A percentile compares a stretch with the other conserved stretches of the same genome.
Conservation (phyloP, 257 asterid species). For the Solanum chiquidenum region DNA sequence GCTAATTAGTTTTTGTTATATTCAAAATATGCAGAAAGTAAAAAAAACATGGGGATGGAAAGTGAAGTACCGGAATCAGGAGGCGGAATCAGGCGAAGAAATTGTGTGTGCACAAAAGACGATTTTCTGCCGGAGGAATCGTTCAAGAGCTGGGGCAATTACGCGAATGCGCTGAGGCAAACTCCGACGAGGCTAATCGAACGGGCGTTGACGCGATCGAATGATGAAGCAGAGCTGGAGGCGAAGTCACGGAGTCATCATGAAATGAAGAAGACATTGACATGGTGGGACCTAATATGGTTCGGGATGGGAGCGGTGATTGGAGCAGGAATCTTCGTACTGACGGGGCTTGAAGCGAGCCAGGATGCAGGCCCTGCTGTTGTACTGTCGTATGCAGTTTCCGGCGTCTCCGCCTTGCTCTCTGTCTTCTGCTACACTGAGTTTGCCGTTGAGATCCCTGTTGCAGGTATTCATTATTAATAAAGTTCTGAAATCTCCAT, state of each 20-base stretch:
- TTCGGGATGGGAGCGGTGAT: slow-evolving; percentile 90
- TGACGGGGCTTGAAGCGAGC: slow-evolving; percentile 57
- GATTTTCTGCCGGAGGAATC: slow-evolving; percentile 87
- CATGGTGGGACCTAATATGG: slow-evolving; percentile 91
- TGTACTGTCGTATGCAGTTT: slow-evolving; percentile 54
- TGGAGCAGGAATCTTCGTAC: slow-evolving; percentile 82
- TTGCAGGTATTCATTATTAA: slow-evolving; percentile 37
- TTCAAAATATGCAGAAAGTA: background rate
- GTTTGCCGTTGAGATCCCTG: slow-evolving; percentile 81
- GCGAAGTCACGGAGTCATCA: slow-evolving; percentile 40
- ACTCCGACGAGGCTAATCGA: slow-evolving; percentile 47
- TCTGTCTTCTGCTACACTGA: slow-evolving; percentile 86
- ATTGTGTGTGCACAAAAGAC: slow-evolving; percentile 41
- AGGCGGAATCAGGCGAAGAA: slow-evolving; percentile 28
- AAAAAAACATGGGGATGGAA: slow-evolving; percentile 18
- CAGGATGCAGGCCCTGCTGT: slow-evolving; percentile 59
- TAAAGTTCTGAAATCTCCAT: background rate
- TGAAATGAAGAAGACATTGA: slow-evolving; percentile 61
- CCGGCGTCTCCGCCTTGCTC: slow-evolving; percentile 77
- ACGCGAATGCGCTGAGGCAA: slow-evolving; percentile 39
- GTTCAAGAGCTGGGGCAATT: slow-evolving; percentile 51
- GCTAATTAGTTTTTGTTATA: background rate
- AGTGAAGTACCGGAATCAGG: slow-evolving; percentile 4
- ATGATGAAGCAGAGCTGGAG: slow-evolving; percentile 39
- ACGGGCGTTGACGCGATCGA: slow-evolving; percentile 51